phyloP scores from a whole-genome alignment of 192 early-diverging fungal species.

The Backusella tarrabulga region DNA sequence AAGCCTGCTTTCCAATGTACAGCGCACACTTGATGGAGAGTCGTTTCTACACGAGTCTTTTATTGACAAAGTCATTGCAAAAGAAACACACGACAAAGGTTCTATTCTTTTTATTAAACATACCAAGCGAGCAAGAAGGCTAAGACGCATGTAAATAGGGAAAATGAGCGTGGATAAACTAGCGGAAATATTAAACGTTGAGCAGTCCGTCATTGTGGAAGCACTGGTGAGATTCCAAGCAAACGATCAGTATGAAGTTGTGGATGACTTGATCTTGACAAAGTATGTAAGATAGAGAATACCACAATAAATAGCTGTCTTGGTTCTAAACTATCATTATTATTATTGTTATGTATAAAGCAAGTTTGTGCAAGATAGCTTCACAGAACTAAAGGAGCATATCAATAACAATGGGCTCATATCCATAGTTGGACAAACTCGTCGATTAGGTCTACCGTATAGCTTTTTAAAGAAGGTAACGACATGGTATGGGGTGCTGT shows the following conservation, averaged over 20 bases:
- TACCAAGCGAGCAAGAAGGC: not conserved
- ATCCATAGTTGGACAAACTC: not conserved
- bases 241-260: not conserved
- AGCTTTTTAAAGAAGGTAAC: not conserved
- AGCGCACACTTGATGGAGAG: not conserved
- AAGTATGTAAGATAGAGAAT: not conserved
- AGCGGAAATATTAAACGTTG: not conserved
- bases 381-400: not conserved
- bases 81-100: not conserved
- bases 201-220: not conserved
- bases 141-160: not conserved
- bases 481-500: not conserved
- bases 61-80: not conserved
- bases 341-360: not conserved
- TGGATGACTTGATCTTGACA: slow-evolving; percentile 2
- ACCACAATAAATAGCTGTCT: not conserved
- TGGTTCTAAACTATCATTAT: not conserved
- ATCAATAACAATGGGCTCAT: not conserved
- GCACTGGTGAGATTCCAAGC: not conserved
- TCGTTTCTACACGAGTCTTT: slow-evolving; percentile 1
- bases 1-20: not conserved
- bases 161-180: not conserved
- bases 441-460: not conserved
- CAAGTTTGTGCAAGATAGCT: not conserved
- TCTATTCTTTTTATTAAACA: not conserved